phyloP scores from a whole-genome alignment of 192 early-diverging fungal species.

The Cetraspora pellucida region DNA sequence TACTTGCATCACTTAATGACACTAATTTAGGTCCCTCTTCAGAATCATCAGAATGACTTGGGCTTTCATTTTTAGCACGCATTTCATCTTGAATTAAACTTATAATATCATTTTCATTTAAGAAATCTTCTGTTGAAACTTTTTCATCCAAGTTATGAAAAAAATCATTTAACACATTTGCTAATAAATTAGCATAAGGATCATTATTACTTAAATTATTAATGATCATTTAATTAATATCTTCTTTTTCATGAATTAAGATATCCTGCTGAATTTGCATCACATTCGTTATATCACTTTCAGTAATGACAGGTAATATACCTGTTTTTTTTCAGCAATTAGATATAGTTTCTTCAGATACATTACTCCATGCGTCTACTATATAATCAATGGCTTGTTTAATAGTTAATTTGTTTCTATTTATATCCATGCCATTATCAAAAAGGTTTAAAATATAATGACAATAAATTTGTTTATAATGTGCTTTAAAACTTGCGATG shows the following conservation, averaged over 20 bases:
- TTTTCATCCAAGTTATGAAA: slow-evolving; percentile 1
- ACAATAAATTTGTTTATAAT: not conserved
- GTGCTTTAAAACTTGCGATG: not conserved
- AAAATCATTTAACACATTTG: not conserved
- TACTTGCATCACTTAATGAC: no score
- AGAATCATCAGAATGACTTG: no score
- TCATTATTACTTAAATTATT: not conserved
- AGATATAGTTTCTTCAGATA: not conserved
- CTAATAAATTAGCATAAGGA: not conserved
- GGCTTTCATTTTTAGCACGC: not conserved
- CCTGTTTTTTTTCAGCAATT: slow-evolving; percentile 7
- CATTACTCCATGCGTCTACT: not conserved
- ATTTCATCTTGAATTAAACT: slow-evolving; percentile 3
- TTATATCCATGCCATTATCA: slow-evolving; percentile 9
- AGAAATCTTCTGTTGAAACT: slow-evolving; percentile 5
- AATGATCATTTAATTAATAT: not conserved
- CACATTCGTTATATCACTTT: not conserved
- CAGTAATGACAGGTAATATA: not conserved
- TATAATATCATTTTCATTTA: slow-evolving; percentile 19
- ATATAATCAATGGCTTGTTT: not conserved
- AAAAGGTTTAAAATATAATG: not conserved
- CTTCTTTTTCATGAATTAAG: not conserved
- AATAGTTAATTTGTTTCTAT: not conserved
- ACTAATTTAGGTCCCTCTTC: no score
- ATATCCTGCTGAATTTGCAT: not conserved